Conservation (phyloP, 2,329 filamentous ascomycete genomes). For the Teratosphaeria zuluensis region DNA sequence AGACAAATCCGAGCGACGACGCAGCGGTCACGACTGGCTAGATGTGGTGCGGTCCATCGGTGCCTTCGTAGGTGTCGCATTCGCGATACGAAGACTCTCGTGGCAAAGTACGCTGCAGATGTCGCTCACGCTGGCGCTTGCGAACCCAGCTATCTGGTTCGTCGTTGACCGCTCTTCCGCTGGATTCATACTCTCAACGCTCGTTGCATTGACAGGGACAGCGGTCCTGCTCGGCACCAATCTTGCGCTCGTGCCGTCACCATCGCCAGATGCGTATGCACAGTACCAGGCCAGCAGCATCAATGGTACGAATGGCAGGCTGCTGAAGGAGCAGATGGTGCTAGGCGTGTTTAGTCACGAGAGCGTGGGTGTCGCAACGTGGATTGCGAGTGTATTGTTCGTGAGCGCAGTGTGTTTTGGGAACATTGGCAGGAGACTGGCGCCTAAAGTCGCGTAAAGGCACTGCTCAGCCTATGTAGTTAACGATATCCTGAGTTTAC, state of each 20-base stretch:
- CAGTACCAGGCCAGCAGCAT: slow-evolving; percentile 12
- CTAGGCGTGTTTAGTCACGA: slow-evolving; percentile 50
- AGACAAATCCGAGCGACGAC: slow-evolving; percentile 6
- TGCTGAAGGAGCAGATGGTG: slow-evolving; percentile 16
- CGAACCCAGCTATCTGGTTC: slow-evolving; percentile 93
- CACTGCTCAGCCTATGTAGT: too few relatives aligned
- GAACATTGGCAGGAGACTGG: slow-evolving; percentile 77
- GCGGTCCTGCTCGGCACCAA: slow-evolving; percentile 63
- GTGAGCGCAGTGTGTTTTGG: slow-evolving; percentile 94
- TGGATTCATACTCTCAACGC: slow-evolving; percentile 69
- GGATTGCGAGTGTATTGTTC: slow-evolving; percentile 88
- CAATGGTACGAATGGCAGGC: slow-evolving; percentile 11
- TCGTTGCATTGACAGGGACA: slow-evolving; percentile 66
- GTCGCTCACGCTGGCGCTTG: slow-evolving; percentile 76
- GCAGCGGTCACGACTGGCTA: slow-evolving; percentile 48
- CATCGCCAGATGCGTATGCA: slow-evolving; percentile 42
- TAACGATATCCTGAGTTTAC: too few relatives aligned
- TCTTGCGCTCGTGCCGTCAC: slow-evolving; percentile 66
- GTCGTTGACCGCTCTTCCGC: slow-evolving; percentile 82
- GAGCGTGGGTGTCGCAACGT: slow-evolving; percentile 64
- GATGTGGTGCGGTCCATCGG: slow-evolving; percentile 59
- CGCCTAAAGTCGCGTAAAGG: slow-evolving; percentile 20
- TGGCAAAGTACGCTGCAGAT: slow-evolving; percentile 96
- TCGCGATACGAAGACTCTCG: slow-evolving; percentile 77
- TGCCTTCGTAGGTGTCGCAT: slow-evolving; percentile 63